Percentiles rank a stretch among this genome's conserved stretches.
Conservation (phyloP, 805 yeast genomes). For the Yueomyces sp. region DNA sequence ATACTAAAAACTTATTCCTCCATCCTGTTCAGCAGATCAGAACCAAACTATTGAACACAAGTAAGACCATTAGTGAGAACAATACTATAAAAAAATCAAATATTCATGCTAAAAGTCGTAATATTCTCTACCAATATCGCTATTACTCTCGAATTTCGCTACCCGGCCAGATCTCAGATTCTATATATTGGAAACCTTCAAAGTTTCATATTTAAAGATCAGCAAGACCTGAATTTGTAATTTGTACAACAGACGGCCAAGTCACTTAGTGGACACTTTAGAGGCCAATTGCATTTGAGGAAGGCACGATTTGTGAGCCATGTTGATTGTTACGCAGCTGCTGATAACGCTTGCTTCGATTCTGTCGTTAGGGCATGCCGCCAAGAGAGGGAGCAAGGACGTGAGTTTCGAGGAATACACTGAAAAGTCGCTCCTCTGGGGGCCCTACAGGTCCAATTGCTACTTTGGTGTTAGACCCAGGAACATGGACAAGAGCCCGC, state of each 20-base stretch:
- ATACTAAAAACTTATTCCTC: no score
- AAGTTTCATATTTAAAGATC: no score
- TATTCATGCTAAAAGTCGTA: no score
- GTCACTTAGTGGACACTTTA: not conserved
- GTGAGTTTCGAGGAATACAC: conserved; percentile 24
- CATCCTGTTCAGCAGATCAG: no score
- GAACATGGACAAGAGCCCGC: conserved; percentile 35
- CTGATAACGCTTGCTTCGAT: not conserved
- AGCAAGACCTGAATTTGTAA: no score
- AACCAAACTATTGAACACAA: no score
- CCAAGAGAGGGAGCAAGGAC: not conserved
- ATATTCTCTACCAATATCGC: no score
- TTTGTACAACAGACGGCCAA: not conserved
- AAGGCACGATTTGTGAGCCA: not conserved
- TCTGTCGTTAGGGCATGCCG: not conserved
- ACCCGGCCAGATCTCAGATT: no score
- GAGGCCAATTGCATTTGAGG: not conserved
- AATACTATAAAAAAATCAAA: no score
- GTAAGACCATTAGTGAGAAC: no score
- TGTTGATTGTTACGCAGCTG: not conserved
- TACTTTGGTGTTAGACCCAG: conserved; percentile 82
- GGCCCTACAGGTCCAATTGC: conserved; percentile 78
- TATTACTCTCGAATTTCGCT: no score
- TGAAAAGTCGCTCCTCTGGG: conserved; percentile 62
- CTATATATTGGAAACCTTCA: no score